Evolutionary conservation across 495 filamentous ascomycete genomes (phyloP).

Genomic region (Xanthoparmelia taractica): DNA sequence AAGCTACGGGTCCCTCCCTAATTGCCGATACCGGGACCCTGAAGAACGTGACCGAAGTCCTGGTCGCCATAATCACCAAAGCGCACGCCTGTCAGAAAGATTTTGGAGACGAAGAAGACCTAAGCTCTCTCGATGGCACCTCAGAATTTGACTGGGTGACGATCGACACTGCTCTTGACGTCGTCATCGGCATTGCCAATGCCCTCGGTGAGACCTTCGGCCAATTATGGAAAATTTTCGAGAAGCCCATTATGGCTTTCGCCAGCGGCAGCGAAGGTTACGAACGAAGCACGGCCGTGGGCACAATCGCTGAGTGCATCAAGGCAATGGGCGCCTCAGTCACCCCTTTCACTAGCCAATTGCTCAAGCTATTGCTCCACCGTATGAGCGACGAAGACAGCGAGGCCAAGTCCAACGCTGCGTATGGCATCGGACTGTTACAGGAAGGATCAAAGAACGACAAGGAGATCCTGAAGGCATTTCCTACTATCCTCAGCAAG

Average conservation of each 20-base stretch:
- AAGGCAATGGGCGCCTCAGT: slow-evolving; percentile 71
- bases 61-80: slow-evolving; percentile 71
- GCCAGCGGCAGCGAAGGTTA: slow-evolving; percentile 72
- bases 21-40: slow-evolving; percentile 57
- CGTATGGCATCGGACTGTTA: slow-evolving; percentile 80
- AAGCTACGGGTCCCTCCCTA: slow-evolving; percentile 82
- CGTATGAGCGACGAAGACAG: slow-evolving; percentile 82
- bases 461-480: slow-evolving; percentile 61
- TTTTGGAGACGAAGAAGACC: slow-evolving; percentile 63
- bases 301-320: slow-evolving; percentile 87
- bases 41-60: slow-evolving; percentile 56
- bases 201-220: slow-evolving; percentile 75
- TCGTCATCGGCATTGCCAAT: slow-evolving; percentile 70
- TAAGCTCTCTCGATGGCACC: slow-evolving; percentile 63
- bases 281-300: slow-evolving; percentile 82
- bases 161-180: slow-evolving; percentile 88
- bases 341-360: slow-evolving; percentile 63
- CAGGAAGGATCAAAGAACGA: slow-evolving; percentile 68
- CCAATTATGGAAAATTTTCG: slow-evolving; percentile 87
- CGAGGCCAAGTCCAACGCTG: slow-evolving; percentile 91
- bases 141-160: slow-evolving; percentile 97
- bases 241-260: slow-evolving; percentile 82
- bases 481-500: slow-evolving; percentile 66
- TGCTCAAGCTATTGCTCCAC: slow-evolving; percentile 78
- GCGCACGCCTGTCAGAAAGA: slow-evolving; percentile 90